phyloP scores from a whole-genome alignment of 495 filamentous ascomycete genomes.

The Talaromyces proteolyticus region DNA sequence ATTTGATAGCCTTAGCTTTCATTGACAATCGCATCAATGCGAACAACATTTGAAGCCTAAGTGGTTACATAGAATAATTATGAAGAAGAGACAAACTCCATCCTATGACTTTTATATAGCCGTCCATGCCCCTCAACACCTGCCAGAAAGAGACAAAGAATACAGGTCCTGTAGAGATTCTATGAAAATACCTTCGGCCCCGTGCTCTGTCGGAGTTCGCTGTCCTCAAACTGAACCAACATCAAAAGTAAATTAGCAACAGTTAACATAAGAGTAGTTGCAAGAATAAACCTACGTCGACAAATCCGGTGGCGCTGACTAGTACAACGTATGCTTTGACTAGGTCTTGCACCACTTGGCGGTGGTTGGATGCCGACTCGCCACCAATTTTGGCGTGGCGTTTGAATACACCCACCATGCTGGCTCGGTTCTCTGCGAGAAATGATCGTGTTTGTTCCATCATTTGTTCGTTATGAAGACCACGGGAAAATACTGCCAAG shows the following conservation, averaged over 20 bases:
- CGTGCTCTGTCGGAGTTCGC: conserved; percentile 26
- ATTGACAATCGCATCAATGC: too few relatives aligned
- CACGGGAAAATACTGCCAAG: conserved; percentile 69
- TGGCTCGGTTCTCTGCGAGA: conserved; percentile 67
- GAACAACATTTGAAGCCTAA: too few relatives aligned
- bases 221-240: conserved; percentile 33
- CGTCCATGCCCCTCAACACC: conserved; percentile 4
- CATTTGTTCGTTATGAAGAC: conserved; percentile 71
- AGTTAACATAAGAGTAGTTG: background rate
- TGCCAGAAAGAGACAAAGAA: background rate
- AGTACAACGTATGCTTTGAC: conserved; percentile 57
- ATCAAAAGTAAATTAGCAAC: background rate
- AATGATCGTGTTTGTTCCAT: conserved; percentile 70
- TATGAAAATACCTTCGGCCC: conserved; percentile 33
- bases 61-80: conserved; percentile 1
- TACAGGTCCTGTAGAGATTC: conserved; percentile 5
- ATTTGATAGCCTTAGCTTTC: too few relatives aligned
- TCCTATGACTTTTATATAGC: conserved; percentile 5
- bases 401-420: conserved; percentile 88
- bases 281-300: conserved; percentile 43
- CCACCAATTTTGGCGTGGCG: conserved; percentile 74
- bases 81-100: conserved; percentile 5
- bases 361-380: conserved; percentile 27
- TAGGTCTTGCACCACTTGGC: conserved; percentile 40
- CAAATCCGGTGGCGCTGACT: conserved; percentile 52